Conservation (phyloP, 768 basidiomycete genomes). For the Leccinum boreale region DNA sequence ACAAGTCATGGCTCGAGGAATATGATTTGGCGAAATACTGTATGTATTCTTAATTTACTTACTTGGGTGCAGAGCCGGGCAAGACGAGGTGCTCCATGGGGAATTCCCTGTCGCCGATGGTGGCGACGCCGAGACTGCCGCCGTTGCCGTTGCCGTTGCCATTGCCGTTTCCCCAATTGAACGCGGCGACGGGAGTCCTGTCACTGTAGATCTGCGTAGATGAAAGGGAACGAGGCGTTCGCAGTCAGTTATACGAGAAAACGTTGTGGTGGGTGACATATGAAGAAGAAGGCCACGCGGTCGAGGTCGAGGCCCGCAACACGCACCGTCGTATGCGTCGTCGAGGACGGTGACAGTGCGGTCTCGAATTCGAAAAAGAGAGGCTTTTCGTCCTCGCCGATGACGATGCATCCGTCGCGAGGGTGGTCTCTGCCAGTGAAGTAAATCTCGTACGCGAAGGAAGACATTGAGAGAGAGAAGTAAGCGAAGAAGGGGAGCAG, state of each 20-base stretch:
- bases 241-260: not conserved
- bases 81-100: constrained; percentile 64
- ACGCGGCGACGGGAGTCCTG: constrained; percentile 50
- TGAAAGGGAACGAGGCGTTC: not conserved
- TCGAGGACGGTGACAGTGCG: constrained; percentile 24
- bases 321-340: constrained; percentile 28
- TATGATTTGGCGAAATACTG: not conserved
- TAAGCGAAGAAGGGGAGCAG: not conserved
- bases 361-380: constrained; percentile 71
- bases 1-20: constrained; percentile 5
- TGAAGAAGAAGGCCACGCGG: not conserved
- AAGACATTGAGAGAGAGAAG: constrained; percentile 24
- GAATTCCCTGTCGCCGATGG: constrained; percentile 49
- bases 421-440: constrained; percentile 72
- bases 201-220: constrained; percentile 36
- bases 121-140: constrained; percentile 38
- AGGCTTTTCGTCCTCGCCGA: constrained; percentile 58
- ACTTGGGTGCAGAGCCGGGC: constrained; percentile 51
- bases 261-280: not conserved
- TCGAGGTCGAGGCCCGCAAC: not conserved
- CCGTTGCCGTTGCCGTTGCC: constrained; percentile 19
- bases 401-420: constrained; percentile 59
- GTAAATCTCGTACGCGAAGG: constrained; percentile 52
- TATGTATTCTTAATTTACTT: not conserved
- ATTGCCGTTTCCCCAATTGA: constrained; percentile 39